These are phyloP conservation scores for Capsicum pubescens DNA, from an alignment of 257 asterid genomes.

Conservation along the genomic window DNA sequence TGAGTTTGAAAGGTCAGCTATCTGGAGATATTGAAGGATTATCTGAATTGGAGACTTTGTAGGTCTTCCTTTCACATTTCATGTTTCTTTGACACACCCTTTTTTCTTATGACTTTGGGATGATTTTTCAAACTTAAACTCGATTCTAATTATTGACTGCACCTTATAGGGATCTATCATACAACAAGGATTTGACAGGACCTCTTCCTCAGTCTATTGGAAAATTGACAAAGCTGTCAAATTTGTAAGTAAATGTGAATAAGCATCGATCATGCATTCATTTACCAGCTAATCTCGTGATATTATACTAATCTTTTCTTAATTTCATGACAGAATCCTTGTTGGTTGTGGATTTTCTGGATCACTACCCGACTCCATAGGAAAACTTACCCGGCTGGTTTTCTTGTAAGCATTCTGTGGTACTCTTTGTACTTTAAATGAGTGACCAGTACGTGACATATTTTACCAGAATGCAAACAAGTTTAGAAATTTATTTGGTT, in stretches of 20 bases:
- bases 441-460: background rate
- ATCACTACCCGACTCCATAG: slow-evolving; percentile 69
- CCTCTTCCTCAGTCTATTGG: slow-evolving; percentile 71
- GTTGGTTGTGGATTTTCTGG: slow-evolving; percentile 86
- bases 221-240: slow-evolving; percentile 57
- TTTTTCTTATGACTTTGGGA: background rate
- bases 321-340: slow-evolving; percentile 57
- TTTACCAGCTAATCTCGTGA: background rate
- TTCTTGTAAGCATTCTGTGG: slow-evolving; percentile 62
- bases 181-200: slow-evolving; percentile 68
- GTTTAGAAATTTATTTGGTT: background rate
- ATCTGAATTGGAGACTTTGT: slow-evolving; percentile 76
- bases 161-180: slow-evolving; percentile 78
- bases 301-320: slow-evolving; percentile 22
- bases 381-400: slow-evolving; percentile 61
- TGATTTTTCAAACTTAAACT: background rate
- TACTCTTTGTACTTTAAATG: background rate
- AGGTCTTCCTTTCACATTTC: slow-evolving; percentile 40
- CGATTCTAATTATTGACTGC: slow-evolving; percentile 18
- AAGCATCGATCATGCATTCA: background rate
- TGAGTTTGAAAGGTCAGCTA: slow-evolving; percentile 60
- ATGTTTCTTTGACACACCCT: background rate
- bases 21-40: slow-evolving; percentile 66
- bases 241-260: slow-evolving; percentile 64
- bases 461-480: background rate